Evolutionary conservation across 257 asterid genomes (phyloP).

Genomic region (Ilex aquifolium): DNA sequence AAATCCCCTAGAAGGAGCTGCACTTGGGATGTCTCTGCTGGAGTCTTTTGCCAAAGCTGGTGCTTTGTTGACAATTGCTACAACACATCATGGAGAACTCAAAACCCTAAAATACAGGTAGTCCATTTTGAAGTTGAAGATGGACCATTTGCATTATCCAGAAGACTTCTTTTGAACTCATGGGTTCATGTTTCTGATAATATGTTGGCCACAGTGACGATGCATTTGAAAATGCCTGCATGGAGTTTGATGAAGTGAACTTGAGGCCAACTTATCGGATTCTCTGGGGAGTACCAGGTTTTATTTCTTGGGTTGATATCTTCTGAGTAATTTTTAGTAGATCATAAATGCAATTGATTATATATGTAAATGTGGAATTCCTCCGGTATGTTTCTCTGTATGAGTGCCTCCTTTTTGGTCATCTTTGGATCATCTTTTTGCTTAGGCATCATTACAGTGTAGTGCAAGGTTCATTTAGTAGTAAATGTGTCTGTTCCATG

Average conservation of each 20-base stretch:
- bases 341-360: not conserved
- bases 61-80: conserved; percentile 74
- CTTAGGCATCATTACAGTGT: too few relatives aligned
- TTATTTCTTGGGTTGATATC: conserved; percentile 1
- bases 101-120: conserved; percentile 96
- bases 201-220: conserved; percentile 48
- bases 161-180: conserved; percentile 19
- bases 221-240: conserved; percentile 93
- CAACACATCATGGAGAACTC: conserved; percentile 98
- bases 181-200: conserved; percentile 17
- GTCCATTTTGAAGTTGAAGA: conserved; percentile 14
- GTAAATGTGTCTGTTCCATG: too few relatives aligned
- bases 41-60: conserved; percentile 88
- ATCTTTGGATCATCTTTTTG: too few relatives aligned
- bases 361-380: not conserved
- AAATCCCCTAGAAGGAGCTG: conserved; percentile 97
- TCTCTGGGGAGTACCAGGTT: conserved; percentile 99
- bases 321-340: not conserved
- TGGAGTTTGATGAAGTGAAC: conserved; percentile 94
- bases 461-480: too few relatives aligned
- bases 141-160: conserved; percentile 12
- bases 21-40: conserved; percentile 90
- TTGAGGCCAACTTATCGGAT: conserved; percentile 91
- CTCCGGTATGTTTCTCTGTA: not conserved
- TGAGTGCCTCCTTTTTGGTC: not conserved